Evolutionary conservation across 2,329 filamentous ascomycete genomes (phyloP).

Genomic region (Sclerotinia subarctica): DNA sequence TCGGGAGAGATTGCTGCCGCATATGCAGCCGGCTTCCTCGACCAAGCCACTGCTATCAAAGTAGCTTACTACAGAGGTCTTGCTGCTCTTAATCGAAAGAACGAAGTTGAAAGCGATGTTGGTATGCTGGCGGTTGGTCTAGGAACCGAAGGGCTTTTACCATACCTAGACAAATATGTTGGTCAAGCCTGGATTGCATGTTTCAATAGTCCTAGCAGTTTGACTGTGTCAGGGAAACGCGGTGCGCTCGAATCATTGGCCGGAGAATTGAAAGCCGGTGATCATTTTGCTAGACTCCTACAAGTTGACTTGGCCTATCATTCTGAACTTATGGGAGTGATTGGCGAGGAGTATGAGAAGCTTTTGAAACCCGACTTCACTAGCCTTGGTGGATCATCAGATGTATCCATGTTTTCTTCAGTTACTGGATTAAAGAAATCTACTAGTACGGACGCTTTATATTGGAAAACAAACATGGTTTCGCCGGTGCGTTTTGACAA

Average conservation of each 20-base stretch:
- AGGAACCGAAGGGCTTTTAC: conserved; percentile 17
- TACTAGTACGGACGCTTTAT: conserved; percentile 16
- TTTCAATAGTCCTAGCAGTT: conserved; percentile 32
- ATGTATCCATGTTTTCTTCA: conserved; percentile 13
- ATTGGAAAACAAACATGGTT: conserved; percentile 27
- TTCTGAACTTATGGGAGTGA: conserved; percentile 29
- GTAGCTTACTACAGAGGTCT: conserved; percentile 24
- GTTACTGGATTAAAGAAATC: background rate
- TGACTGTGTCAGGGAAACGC: conserved; percentile 32
- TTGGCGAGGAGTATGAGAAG: conserved; percentile 16
- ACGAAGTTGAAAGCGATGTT: background rate
- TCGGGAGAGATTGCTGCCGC: conserved; percentile 49
- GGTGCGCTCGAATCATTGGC: conserved; percentile 22
- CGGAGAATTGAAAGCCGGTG: conserved; percentile 18
- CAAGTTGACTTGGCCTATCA: conserved; percentile 34
- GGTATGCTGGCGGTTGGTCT: conserved; percentile 27
- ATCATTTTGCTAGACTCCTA: conserved; percentile 29
- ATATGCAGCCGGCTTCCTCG: conserved; percentile 41
- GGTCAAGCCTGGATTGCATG: conserved; percentile 32
- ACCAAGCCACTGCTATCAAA: conserved; percentile 22
- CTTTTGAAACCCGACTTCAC: conserved; percentile 13
- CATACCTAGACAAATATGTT: conserved; percentile 7
- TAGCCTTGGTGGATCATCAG: conserved; percentile 2
- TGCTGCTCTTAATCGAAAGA: background rate
- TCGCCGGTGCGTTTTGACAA: conserved; percentile 26